Conservation (phyloP, 768 basidiomycete species). For the Auriscalpium microsporum region DNA sequence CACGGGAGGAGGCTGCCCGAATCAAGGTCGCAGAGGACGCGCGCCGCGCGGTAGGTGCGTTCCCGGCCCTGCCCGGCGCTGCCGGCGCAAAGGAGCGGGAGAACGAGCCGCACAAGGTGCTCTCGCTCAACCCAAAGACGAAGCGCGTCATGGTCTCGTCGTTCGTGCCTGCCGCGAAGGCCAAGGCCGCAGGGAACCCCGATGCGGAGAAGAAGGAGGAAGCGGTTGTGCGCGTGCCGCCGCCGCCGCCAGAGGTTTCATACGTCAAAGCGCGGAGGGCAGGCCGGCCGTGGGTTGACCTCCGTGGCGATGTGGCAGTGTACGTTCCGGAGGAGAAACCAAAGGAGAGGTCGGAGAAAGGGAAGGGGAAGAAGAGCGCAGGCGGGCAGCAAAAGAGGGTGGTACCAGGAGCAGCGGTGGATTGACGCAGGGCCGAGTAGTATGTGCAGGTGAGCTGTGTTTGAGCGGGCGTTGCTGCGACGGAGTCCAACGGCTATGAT, state of each 20-base stretch:
- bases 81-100: background rate
- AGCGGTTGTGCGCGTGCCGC: background rate
- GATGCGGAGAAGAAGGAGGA: background rate
- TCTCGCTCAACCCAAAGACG: constrained; percentile 2
- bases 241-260: constrained; percentile 5
- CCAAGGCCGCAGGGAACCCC: background rate
- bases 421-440: too few relatives aligned
- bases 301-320: background rate
- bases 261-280: constrained; percentile 4
- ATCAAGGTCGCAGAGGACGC: background rate
- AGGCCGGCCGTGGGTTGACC: constrained; percentile 6
- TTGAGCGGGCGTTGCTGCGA: too few relatives aligned
- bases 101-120: background rate
- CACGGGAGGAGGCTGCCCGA: constrained; percentile 3
- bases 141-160: constrained; percentile 2
- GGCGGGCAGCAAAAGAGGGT: background rate
- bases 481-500: too few relatives aligned
- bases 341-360: background rate
- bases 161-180: background rate
- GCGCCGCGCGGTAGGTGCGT: constrained; percentile 6
- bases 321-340: constrained; percentile 1
- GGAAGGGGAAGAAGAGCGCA: background rate
- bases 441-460: too few relatives aligned
- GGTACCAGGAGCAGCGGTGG: background rate
- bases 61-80: constrained; percentile 3